A percentile compares a stretch with the other conserved stretches of the same genome.
Evolutionary conservation across 2,329 filamentous ascomycete genomes (phyloP).

Genomic region (Penicillium sp.): DNA sequence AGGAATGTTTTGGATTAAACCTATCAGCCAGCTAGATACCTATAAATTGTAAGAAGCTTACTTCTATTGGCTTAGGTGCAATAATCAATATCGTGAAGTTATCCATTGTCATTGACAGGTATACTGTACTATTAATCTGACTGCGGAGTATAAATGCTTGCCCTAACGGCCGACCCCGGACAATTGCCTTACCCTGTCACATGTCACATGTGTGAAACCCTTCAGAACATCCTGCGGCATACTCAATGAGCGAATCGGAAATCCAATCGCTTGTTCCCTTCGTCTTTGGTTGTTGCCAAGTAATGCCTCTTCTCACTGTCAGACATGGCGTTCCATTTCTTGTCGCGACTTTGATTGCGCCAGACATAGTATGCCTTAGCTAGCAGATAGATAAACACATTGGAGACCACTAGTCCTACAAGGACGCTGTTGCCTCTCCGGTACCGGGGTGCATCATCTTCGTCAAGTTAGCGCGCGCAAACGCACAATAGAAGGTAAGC

Average conservation of each 20-base stretch:
- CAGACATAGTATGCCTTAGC: conserved; percentile 34
- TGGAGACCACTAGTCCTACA: conserved; percentile 22
- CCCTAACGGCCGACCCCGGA: background rate
- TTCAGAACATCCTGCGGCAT: background rate
- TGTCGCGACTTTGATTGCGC: conserved; percentile 29
- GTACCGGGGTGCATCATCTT: conserved; percentile 46
- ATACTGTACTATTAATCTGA: background rate
- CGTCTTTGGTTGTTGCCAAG: conserved; percentile 30
- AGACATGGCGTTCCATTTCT: conserved; percentile 33
- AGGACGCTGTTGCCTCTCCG: conserved; percentile 41
- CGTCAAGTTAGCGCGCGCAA: conserved; percentile 1
- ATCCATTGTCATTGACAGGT: too few relatives aligned
- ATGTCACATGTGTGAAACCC: background rate
- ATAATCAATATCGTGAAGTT: too few relatives aligned
- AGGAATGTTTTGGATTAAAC: background rate
- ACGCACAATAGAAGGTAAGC: background rate
- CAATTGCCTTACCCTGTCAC: background rate
- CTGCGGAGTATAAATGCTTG: background rate
- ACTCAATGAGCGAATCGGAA: conserved; percentile 35
- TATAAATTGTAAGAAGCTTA: background rate
- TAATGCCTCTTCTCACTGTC: conserved; percentile 30
- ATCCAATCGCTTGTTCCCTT: conserved; percentile 36
- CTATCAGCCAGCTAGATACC: background rate
- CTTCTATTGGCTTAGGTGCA: background rate
- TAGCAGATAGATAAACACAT: conserved; percentile 28